Base-by-base conservation (phyloP, 768 basidiomycete species). In the Mycena rebaudengoi region DNA sequence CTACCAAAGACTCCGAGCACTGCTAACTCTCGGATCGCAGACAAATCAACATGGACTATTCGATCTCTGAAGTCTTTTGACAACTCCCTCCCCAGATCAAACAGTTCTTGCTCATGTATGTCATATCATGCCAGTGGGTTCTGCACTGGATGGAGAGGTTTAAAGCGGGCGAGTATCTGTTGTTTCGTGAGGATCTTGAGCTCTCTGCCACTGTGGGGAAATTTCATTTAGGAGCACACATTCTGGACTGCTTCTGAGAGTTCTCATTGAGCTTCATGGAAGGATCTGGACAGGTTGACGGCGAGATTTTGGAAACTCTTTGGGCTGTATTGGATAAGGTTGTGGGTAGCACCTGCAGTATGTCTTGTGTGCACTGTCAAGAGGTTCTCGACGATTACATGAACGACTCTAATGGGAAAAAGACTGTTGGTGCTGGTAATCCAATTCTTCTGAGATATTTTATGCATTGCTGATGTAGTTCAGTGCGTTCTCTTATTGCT, bases 351-450 rank as follows among this genome's bases (percentile, higher is more conserved):
- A 70, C 71, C 0, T 41, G 72, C 0, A 67, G 65, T 0, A 76
- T 77, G 60, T 54, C 70, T 0, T 14, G 59, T 4, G 67, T 71
- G 0, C 75, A 78, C 18, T 10, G 69, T 0, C 57, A 70, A 3
- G 78, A 80, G 49, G 39, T 74, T 0, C 44, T 75, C 12, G 71
- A 79, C 48, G 71, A 74, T 28, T 64, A 73, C 41, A 77, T 78
- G 75, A 62, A 63, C 11, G 74, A 79, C 29, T 74, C 67, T 0
- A 78, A 79, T 45, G 78, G 71, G 69, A 76, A 76, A 29, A 79
- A 78, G 35, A 41, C 73, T 6, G 64, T 72, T 14, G 59, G 70
- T 20, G 70, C 70, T 5, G 64, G 73, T 73, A 35, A 44, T 60
- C 37, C 4, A 46, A 55, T 50, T 23, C 65, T 50, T 16, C 58